Base-by-base conservation (phyloP, 768 basidiomycete species). In the Dentipellis fragilis region DNA sequence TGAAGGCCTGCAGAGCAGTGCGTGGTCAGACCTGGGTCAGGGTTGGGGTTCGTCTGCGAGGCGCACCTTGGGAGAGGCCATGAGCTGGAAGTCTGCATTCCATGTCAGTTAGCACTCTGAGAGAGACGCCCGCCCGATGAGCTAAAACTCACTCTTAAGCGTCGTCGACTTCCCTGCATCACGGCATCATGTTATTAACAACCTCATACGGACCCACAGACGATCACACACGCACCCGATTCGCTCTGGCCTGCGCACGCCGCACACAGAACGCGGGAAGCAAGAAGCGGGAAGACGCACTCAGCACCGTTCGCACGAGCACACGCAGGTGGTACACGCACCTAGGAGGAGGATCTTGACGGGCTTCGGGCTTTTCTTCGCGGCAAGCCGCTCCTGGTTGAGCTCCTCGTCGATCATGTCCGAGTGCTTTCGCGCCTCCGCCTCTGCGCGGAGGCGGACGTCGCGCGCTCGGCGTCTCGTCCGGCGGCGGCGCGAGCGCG, bases 51-150 rank as follows among this genome's bases (percentile, higher is more conserved):
- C n/a, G n/a, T 10, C 9, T n/a, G 12, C 29, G 17, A 19, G 39
- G 52, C 29, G 19, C 40, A 64, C 68, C 10, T 75, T 74, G 45
- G 69, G 71, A 14, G 81, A 78, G 66, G 81, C 85, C 55, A 76
- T 75, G 72, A 88, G 80, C 56, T 84, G 84, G 61, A 88, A 87
- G 67, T 87, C 86, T 88, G 16, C 23, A 23, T 21, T 6, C 3
- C 19, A 21, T 49, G 48, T 49, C 48, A 49, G 29, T 29, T 29
- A 29, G 29, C 29, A 14, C 40, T 42, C 14, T 2, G 3, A 9
- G 40, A 42, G 40, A 42, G 40, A 19, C 40, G 40, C 14, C 19
- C 19, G 19, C 14, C 14, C 40, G 29, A 29, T 29, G 3, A 10
- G 42, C 42, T 45, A 45, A 9, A 38, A 67, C 69, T 52, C 58